Evolutionary conservation across 768 basidiomycete genomes (phyloP).

Genomic region (Gyrodon lividus): DNA sequence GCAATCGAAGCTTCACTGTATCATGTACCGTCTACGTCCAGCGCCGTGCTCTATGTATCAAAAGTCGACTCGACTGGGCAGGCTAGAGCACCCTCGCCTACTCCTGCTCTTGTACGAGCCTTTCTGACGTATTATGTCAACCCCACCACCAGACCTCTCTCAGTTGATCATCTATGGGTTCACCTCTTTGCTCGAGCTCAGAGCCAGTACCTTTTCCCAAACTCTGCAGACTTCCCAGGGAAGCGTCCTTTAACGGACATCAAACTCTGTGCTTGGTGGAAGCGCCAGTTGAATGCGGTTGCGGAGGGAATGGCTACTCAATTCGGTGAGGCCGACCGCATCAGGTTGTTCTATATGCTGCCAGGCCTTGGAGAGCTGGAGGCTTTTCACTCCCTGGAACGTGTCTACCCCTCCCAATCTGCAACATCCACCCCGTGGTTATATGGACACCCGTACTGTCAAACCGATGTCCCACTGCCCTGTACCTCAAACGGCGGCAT

Average conservation of each 20-base stretch:
- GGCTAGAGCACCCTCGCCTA: constrained; percentile 60
- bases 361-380: constrained; percentile 71
- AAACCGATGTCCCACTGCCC: constrained; percentile 40
- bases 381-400: constrained; percentile 56
- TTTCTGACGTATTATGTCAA: constrained; percentile 66
- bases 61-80: constrained; percentile 95
- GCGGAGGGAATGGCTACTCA: constrained; percentile 38
- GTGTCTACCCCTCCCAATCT: constrained; percentile 27
- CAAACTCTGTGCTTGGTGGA: constrained; percentile 92
- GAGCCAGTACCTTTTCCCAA: constrained; percentile 91
- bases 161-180: constrained; percentile 63
- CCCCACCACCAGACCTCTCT: constrained; percentile 58
- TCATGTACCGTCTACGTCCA: constrained; percentile 64
- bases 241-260: constrained; percentile 79
- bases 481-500: constrained; percentile 42
- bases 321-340: not conserved
- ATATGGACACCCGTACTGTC: constrained; percentile 79
- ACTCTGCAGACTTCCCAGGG: constrained; percentile 64
- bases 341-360: constrained; percentile 57
- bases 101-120: constrained; percentile 62
- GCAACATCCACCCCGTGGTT: constrained; percentile 45
- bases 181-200: constrained; percentile 92
- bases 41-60: constrained; percentile 81
- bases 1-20: constrained; percentile 82
- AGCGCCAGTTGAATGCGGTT: constrained; percentile 61